Evolutionary conservation across 306 rosid genomes (phyloP).

Genomic region (Prunus persica): Prunus_persica_NCBIv2 NC_034009.1:8764001-8764500

Average conservation of each 20-base stretch:
- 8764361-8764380: too few relatives aligned
- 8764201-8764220: neutral
- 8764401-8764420: too few relatives aligned
- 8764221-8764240: neutral
- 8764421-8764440: neutral
- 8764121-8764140: neutral
- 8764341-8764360: neutral
- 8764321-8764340: neutral
- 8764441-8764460: neutral
- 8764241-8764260: neutral
- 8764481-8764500: constrained; percentile 38
- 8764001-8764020: neutral
- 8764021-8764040: neutral
- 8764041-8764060: neutral
- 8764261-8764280: neutral
- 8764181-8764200: neutral
- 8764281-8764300: neutral
- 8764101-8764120: neutral
- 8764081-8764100: neutral
- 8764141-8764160: neutral
- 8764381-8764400: too few relatives aligned
- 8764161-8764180: neutral
- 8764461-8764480: neutral
- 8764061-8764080: neutral
- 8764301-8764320: neutral